Percentiles rank a stretch among this genome's conserved stretches.
phyloP scores from a whole-genome alignment of 139 green algal genomes.

The Pseudopediastrum boryanum region DNA sequence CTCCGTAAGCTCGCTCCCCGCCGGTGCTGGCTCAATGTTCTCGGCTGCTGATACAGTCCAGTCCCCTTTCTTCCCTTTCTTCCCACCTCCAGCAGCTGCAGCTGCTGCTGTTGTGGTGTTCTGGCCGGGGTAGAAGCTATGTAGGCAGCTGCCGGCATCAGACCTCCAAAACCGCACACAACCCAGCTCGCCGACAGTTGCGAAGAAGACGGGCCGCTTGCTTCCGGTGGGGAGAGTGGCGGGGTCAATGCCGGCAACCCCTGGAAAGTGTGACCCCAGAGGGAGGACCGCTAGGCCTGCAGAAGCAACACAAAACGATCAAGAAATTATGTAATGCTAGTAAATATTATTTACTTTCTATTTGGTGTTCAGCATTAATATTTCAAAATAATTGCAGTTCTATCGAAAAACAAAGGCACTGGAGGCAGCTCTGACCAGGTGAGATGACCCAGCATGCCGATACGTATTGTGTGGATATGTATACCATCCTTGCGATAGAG shows the following conservation, averaged over 20 bases:
- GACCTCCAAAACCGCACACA: conserved; percentile 73
- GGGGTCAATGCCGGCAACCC: conserved; percentile 35
- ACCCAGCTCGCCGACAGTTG: conserved; percentile 84
- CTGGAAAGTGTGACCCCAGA: conserved; percentile 50
- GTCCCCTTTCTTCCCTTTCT: no score
- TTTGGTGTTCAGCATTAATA: no score
- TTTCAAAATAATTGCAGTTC: no score
- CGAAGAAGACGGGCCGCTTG: conserved; percentile 64
- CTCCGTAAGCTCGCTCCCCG: conserved; percentile 58
- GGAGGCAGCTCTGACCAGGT: no score
- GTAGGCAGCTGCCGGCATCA: conserved; percentile 68
- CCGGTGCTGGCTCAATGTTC: neutral
- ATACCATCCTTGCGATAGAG: no score
- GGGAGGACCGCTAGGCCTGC: conserved; percentile 43
- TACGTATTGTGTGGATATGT: no score
- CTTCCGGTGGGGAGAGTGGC: neutral
- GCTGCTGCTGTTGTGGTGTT: conserved; percentile 17
- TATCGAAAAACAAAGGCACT: no score
- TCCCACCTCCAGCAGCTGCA: conserved; percentile 27
- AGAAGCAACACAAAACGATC: no score
- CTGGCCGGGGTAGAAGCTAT: conserved; percentile 33
- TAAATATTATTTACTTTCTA: no score
- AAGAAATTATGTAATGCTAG: no score
- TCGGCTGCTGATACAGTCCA: no score
- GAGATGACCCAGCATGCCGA: no score